Conservation (phyloP, 2,329 filamentous ascomycete genomes). For the Colletotrichum musicola region DNA sequence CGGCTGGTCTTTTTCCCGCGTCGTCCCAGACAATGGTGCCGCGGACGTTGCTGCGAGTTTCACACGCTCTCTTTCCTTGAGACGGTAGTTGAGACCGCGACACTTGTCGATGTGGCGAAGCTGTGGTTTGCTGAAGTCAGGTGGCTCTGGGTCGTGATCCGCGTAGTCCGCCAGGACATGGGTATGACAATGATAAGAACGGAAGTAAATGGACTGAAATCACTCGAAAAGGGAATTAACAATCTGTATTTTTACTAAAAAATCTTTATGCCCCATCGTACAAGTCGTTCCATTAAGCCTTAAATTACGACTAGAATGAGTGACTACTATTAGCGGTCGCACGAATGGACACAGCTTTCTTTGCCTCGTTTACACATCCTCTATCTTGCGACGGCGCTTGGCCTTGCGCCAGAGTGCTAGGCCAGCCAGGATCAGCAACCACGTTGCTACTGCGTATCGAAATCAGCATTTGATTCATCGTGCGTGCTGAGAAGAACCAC, state of each 20-base stretch:
- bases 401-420: constrained; percentile 6
- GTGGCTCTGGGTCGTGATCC: no score
- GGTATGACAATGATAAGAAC: no score
- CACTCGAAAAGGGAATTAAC: no score
- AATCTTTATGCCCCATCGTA: not conserved
- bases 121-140: no score
- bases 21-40: constrained; percentile 5
- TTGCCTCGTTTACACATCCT: not conserved
- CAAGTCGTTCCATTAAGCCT: not conserved
- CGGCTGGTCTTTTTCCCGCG: not conserved
- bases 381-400: not conserved
- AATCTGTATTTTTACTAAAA: not conserved
- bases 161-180: no score
- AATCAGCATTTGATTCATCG: no score
- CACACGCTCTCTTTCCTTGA: not conserved
- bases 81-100: not conserved
- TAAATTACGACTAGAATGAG: no score
- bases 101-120: not conserved
- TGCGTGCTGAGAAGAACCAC: not conserved
- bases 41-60: not conserved
- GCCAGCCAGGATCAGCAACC: not conserved
- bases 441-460: constrained; percentile 1
- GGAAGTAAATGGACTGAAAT: no score
- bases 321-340: not conserved
- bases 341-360: not conserved